A percentile compares a stretch with the other conserved stretches of the same genome.
Evolutionary conservation across 192 early-diverging fungal genomes (phyloP).

Genomic region (Coemansia sp.): DNA sequence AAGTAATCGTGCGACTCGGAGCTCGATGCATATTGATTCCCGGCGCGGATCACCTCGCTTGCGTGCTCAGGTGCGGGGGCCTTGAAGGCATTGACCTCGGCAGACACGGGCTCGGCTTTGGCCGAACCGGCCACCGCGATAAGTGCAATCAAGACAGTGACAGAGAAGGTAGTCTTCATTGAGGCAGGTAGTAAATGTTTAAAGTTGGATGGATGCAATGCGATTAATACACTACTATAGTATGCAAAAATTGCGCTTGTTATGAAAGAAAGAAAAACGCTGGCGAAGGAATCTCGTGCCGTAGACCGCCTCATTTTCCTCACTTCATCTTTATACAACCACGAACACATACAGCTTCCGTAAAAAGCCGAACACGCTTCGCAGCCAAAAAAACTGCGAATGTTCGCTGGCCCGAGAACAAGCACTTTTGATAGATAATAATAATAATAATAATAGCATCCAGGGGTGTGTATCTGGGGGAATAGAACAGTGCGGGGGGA

Average conservation of each 20-base stretch:
- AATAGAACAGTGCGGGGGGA: neutral
- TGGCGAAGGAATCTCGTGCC: neutral
- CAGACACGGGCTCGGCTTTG: neutral
- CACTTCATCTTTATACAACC: neutral
- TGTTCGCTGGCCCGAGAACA: neutral
- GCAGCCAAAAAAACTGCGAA: neutral
- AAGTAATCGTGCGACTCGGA: neutral
- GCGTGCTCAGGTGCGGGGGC: neutral
- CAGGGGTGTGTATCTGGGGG: neutral
- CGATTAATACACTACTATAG: neutral
- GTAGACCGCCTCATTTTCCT: neutral
- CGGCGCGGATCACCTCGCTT: constrained; percentile 6
- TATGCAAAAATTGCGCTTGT: neutral
- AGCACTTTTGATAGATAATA: neutral
- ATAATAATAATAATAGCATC: neutral
- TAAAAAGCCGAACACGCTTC: neutral
- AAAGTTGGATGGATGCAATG: neutral
- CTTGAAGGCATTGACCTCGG: constrained; percentile 3
- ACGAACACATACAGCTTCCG: too few relatives aligned
- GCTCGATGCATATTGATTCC: neutral
- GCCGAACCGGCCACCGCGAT: constrained; percentile 3
- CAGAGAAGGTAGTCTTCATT: constrained; percentile 22
- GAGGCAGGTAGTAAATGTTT: neutral
- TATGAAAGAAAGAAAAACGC: neutral
- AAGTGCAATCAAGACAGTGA: constrained; percentile 12